Evolutionary conservation across 805 yeast genomes (phyloP).

Genomic region (Cyberlindnera nakhonratchasimensis): DNA sequence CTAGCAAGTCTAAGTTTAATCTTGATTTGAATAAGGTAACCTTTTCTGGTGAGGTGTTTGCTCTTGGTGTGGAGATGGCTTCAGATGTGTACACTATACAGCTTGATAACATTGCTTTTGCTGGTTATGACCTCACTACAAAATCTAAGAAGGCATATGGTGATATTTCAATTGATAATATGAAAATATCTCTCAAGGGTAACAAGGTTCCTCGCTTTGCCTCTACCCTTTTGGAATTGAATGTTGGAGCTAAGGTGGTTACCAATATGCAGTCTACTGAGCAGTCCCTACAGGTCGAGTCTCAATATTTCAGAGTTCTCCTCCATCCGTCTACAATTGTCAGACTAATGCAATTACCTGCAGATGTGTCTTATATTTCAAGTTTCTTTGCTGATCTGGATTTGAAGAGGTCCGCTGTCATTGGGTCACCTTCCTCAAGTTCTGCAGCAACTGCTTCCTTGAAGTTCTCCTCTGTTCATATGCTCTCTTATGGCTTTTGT

Average conservation of each 20-base stretch:
- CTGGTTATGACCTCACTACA: conserved; percentile 13
- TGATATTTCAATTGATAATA: conserved; percentile 26
- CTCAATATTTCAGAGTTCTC: conserved; percentile 56
- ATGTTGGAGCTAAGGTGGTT: conserved; percentile 40
- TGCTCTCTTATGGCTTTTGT: conserved; percentile 63
- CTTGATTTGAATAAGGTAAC: conserved; percentile 7
- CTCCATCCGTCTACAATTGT: conserved; percentile 50
- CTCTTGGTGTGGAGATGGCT: conserved; percentile 5
- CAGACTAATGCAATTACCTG: conserved; percentile 22
- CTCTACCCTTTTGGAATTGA: conserved; percentile 44
- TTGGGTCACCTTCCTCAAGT: not conserved
- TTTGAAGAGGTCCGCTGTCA: not conserved
- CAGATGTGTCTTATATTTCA: conserved; percentile 9
- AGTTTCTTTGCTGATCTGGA: not conserved
- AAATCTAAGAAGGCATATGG: conserved; percentile 17
- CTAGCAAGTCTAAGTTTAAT: not conserved
- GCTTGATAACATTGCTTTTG: conserved; percentile 9
- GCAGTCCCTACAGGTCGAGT: conserved; percentile 53
- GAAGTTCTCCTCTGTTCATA: conserved; percentile 47
- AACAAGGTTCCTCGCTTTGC: conserved; percentile 34
- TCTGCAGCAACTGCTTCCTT: not conserved
- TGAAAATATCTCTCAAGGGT: conserved; percentile 30
- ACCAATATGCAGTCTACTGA: conserved; percentile 33
- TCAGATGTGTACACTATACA: conserved; percentile 9
- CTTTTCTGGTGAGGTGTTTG: conserved; percentile 8